These are phyloP conservation scores for Straminergon stramineum DNA, from an alignment of 225 moss, liverwort and hornwort genomes.

Conservation along the genomic window DNA sequence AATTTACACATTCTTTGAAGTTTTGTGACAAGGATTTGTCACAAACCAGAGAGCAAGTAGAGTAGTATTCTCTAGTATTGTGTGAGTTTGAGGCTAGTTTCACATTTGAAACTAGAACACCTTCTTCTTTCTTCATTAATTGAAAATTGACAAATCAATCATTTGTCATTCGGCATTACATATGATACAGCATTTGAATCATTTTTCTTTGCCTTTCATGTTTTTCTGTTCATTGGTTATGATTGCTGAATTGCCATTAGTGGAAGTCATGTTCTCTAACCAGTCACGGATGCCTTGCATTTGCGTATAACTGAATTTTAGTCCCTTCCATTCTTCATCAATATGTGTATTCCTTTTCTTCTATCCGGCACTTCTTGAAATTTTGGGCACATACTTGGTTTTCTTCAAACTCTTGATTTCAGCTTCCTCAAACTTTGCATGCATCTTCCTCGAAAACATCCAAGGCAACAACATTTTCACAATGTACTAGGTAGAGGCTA, in stretches of 20 bases:
- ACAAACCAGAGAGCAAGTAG: not conserved
- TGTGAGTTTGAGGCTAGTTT: not conserved
- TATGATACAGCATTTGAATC: not conserved
- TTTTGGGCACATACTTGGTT: not conserved
- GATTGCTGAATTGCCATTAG: not conserved
- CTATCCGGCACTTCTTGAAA: not conserved
- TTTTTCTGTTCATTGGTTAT: too few relatives aligned
- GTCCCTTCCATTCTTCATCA: too few relatives aligned
- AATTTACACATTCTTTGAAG: not conserved
- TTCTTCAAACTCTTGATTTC: too few relatives aligned
- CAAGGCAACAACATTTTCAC: too few relatives aligned
- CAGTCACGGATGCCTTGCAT: not conserved
- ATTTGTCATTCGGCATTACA: not conserved
- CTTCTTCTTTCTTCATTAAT: not conserved
- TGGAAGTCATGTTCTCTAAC: not conserved
- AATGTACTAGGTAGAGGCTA: not conserved
- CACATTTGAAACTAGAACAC: not conserved
- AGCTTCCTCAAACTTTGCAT: not conserved
- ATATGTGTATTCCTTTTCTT: too few relatives aligned
- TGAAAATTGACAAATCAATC: not conserved
- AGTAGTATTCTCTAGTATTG: not conserved
- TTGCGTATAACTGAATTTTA: not conserved
- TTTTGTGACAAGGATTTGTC: not conserved
- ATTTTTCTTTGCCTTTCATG: not conserved
- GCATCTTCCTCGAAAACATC: not conserved